Evolutionary conservation across 495 filamentous ascomycete genomes (phyloP).

Genomic region (Talaromyces stipitatus): DNA sequence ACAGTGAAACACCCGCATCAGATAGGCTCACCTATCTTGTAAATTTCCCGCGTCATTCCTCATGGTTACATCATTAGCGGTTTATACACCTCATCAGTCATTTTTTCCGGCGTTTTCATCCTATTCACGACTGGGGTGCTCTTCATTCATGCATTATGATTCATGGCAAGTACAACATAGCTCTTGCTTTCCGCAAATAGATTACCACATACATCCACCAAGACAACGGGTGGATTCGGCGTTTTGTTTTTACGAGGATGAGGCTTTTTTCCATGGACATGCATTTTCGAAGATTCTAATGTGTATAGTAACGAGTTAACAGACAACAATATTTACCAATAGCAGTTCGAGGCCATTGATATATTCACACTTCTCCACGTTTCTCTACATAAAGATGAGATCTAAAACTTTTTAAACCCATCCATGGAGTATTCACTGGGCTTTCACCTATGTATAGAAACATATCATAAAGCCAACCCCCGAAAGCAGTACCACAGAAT

Average conservation of each 20-base stretch:
- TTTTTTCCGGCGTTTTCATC: not conserved
- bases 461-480: constrained; percentile 54
- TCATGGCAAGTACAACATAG: not conserved
- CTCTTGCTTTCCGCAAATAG: not conserved
- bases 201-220: not conserved
- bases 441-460: constrained; percentile 50
- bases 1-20: not conserved
- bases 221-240: not conserved
- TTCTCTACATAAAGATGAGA: not conserved
- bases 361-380: not conserved
- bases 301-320: not conserved
- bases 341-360: not conserved
- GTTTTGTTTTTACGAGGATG: not conserved
- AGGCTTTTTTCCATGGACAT: not conserved
- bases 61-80: not conserved
- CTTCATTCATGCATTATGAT: not conserved
- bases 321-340: not conserved
- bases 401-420: constrained; percentile 40
- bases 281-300: not conserved
- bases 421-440: constrained; percentile 50
- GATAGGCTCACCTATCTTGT: not conserved
- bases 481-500: constrained; percentile 49
- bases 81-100: not conserved
- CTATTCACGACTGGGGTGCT: not conserved
- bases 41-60: not conserved